Evolutionary conservation across 2,329 filamentous ascomycete species (phyloP).

Genomic region (Alternaria sp.): DNA sequence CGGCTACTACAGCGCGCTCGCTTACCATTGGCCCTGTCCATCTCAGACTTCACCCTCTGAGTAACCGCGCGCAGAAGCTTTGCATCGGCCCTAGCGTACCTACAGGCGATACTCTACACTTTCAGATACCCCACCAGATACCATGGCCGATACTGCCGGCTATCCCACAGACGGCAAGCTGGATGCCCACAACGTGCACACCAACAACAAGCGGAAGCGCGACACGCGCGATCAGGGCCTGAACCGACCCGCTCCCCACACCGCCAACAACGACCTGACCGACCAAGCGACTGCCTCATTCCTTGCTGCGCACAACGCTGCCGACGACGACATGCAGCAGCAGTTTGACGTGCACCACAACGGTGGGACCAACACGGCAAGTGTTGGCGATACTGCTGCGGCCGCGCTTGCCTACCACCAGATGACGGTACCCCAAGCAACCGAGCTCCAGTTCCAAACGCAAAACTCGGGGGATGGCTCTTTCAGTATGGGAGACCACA

Average conservation of each 20-base stretch:
- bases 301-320: constrained; percentile 51
- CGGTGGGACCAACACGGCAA: constrained; percentile 59
- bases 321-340: constrained; percentile 54
- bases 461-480: constrained; percentile 55
- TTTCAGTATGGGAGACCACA: constrained; percentile 55
- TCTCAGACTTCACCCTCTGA: not conserved
- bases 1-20: not conserved
- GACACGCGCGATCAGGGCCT: constrained; percentile 55
- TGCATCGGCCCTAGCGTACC: not conserved
- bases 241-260: constrained; percentile 47
- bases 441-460: constrained; percentile 61
- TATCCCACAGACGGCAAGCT: constrained; percentile 50
- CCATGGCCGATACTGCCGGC: constrained; percentile 51
- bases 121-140: not conserved
- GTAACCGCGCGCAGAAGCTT: constrained; percentile 9
- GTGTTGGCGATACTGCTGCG: constrained; percentile 66
- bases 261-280: constrained; percentile 45
- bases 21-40: not conserved
- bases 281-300: constrained; percentile 52
- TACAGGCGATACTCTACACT: not conserved
- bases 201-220: constrained; percentile 58
- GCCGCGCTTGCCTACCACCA: constrained; percentile 63
- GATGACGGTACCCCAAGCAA: constrained; percentile 65
- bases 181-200: constrained; percentile 40
- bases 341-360: constrained; percentile 60